Base-by-base conservation (phyloP, 2,329 filamentous ascomycete genomes). In the Leptographium wingfieldii region DNA sequence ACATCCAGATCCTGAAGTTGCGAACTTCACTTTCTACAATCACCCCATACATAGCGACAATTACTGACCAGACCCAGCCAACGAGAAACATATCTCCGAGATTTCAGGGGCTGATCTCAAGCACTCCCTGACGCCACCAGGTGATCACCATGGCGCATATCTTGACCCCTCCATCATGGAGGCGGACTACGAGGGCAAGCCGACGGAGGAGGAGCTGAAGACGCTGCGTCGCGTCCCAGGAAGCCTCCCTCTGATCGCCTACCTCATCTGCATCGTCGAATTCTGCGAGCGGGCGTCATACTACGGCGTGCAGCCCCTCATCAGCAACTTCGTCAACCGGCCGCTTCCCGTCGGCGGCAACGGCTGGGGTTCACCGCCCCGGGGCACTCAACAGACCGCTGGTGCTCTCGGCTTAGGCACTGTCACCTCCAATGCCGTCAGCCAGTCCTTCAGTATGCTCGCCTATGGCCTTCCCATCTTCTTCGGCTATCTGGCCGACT, bases 251-350 rank as follows among this genome's bases (percentile, higher is more conserved):
- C 84, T 80, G 78, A 74, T 78, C 59, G 80, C 85, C 61, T 90
- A 83, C 73, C 84, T 83, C 31, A 81, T 91, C 61, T 86, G 85
- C 55, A 83, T 89, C 63, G 82, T 87, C 61, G 87, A 91, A 72
- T 74, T 89, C 60, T 88, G 84, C 73, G 87, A 91, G 73, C 84
- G 87, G 56, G 89, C 88, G 73, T 86, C 84, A 16, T 91, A 89
- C 80, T 90, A 90, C 68, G 87, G 87, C 59, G 85, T 84, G 5
- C 80, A 82, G 52, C 78, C 85, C 38, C 76, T 88, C 35, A 88
- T 85, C 80, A 82, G 81, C 69, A 86, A 86, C 72, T 86, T 83
- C 67, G 79, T 86, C 66, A 79, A 81, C 65, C 75, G 79, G 57
- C 73, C 75, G 38, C 72, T 85, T 33, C 83, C 83, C 1, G 58